phyloP scores from a whole-genome alignment of 73 alveolate species.

The Paramecium biaurelia region DNA sequence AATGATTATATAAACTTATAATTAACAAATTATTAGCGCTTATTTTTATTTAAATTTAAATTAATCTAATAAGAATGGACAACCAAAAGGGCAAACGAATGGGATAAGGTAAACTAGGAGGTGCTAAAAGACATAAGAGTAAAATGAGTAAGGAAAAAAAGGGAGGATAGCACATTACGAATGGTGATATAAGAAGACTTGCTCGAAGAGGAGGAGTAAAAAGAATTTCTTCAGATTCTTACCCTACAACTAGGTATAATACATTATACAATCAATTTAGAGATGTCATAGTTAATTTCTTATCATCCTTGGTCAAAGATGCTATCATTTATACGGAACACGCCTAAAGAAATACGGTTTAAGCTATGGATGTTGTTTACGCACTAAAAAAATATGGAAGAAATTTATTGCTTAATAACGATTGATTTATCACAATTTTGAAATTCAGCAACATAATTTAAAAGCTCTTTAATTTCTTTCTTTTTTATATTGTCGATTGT shows the following conservation, averaged over 20 bases:
- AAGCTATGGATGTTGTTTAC: conserved; percentile 43
- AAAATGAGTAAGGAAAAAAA: background rate
- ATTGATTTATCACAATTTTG: background rate
- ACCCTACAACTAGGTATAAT: background rate
- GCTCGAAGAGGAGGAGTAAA: conserved; percentile 93
- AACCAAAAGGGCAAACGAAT: background rate
- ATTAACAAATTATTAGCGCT: background rate
- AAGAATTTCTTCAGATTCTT: conserved; percentile 71
- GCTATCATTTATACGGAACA: conserved; percentile 70
- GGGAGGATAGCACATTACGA: conserved; percentile 65
- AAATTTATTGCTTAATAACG: conserved; percentile 5
- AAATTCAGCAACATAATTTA: background rate
- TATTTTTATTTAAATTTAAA: background rate
- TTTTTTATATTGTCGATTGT: background rate
- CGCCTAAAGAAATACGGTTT: conserved; percentile 40
- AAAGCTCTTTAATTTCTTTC: background rate
- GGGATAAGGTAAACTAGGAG: background rate
- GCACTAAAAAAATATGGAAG: conserved; percentile 42
- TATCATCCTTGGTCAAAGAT: conserved; percentile 74
- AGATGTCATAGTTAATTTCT: conserved; percentile 65
- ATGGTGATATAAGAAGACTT: conserved; percentile 86
- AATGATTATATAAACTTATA: background rate
- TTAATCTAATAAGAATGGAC: background rate
- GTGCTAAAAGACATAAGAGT: conserved; percentile 5
- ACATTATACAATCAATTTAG: conserved; percentile 65